Evolutionary conservation across 345 rosid genomes (phyloP).

Genomic region (Gossypium rotundifolium): DNA sequence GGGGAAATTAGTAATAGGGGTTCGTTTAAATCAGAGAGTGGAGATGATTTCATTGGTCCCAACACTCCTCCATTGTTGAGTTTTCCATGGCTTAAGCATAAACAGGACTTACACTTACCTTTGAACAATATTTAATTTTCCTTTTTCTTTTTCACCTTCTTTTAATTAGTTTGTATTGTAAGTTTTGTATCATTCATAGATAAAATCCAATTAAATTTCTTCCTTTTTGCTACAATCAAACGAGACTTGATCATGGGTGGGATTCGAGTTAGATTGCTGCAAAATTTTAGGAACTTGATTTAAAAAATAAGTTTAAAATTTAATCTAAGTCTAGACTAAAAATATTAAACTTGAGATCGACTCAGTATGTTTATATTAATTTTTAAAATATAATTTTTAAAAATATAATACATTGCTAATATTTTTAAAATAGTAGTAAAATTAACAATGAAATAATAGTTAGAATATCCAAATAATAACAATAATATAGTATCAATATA

Average conservation of each 20-base stretch:
- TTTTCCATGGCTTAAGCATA: conserved; percentile 53
- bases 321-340: fast-evolving
- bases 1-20: conserved; percentile 16
- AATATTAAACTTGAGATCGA: no score
- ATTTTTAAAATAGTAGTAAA: no score
- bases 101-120: conserved; percentile 30
- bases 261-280: no score
- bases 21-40: conserved; percentile 28
- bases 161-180: background rate
- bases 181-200: background rate
- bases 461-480: no score
- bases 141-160: background rate
- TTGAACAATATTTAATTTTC: background rate
- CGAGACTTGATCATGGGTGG: no score
- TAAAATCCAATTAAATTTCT: background rate
- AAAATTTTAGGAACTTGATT: no score
- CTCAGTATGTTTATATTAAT: fast-evolving
- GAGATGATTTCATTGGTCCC: conserved; percentile 40
- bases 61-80: conserved; percentile 65
- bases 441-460: no score
- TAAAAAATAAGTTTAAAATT: no score
- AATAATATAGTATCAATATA: no score
- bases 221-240: no score
- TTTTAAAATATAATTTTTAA: no score
- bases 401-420: no score